Percentiles rank a stretch among this genome's conserved stretches.
Conservation (phyloP, 176 grass and related monocot species). For the Eremochloa ophiuroides region DNA sequence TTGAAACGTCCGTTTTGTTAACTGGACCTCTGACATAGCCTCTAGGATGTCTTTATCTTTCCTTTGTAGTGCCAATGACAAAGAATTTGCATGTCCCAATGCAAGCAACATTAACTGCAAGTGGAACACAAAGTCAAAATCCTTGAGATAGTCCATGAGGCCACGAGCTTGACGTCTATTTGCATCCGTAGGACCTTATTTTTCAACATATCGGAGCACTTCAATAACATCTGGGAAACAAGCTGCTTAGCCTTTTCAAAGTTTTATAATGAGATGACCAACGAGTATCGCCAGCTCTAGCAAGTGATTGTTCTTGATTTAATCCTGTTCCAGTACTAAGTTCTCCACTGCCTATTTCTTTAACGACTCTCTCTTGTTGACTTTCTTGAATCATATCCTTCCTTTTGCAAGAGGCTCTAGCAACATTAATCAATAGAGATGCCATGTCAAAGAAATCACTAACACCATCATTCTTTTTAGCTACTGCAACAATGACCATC, state of each 20-base stretch:
- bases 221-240: not conserved
- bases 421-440: not conserved
- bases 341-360: not conserved
- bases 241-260: too few species aligned
- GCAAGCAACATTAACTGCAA: too few species aligned
- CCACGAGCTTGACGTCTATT: conserved; percentile 7
- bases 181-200: not conserved
- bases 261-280: too few species aligned
- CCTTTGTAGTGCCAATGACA: too few species aligned
- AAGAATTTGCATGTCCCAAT: too few species aligned
- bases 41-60: too few species aligned
- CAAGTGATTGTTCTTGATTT: conserved; percentile 1
- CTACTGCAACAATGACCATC: too few species aligned
- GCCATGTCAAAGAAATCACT: not conserved
- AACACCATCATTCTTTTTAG: not conserved
- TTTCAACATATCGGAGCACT: conserved; percentile 2
- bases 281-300: too few species aligned
- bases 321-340: not conserved
- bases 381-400: not conserved
- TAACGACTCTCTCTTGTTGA: not conserved
- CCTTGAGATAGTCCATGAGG: too few species aligned
- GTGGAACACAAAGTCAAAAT: too few species aligned
- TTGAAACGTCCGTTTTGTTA: too few species aligned
- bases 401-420: not conserved
- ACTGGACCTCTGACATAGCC: too few species aligned